Conservation (phyloP, 2,329 filamentous ascomycete species). For the Cladosporium sp. region DNA sequence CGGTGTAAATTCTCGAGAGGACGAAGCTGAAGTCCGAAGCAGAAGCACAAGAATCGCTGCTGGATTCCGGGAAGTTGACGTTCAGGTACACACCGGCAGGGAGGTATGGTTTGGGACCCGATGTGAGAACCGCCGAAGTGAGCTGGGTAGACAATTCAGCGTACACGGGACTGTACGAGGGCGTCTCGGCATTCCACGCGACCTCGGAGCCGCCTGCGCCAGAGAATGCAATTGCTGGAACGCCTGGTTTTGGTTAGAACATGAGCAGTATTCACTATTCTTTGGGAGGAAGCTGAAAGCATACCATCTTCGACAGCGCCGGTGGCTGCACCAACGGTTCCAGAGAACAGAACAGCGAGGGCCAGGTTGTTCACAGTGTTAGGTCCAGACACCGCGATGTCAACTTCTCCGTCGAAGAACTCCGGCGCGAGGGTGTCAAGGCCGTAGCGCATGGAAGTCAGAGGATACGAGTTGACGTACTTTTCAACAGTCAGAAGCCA, state of each 20-base stretch:
- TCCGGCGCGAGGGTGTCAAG: slow-evolving; percentile 53
- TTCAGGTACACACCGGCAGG: slow-evolving; percentile 60
- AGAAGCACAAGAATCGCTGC: slow-evolving; percentile 45
- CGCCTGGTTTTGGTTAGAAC: slow-evolving; percentile 29
- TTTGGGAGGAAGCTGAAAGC: too few relatives aligned
- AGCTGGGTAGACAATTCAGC: slow-evolving; percentile 58
- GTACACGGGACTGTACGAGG: slow-evolving; percentile 56
- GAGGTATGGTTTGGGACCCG: slow-evolving; percentile 58
- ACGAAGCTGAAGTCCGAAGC: slow-evolving; percentile 59
- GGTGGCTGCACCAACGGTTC: slow-evolving; percentile 62
- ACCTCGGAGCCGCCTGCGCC: slow-evolving; percentile 49
- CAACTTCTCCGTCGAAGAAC: slow-evolving; percentile 53
- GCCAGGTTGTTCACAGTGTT: slow-evolving; percentile 60
- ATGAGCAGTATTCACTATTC: too few relatives aligned
- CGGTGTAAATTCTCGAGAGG: slow-evolving; percentile 56
- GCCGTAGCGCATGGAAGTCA: slow-evolving; percentile 60
- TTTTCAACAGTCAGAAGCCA: slow-evolving; percentile 27
- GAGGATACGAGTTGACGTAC: slow-evolving; percentile 69
- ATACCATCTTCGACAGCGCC: slow-evolving; percentile 49
- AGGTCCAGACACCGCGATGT: slow-evolving; percentile 58
- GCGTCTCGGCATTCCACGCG: slow-evolving; percentile 50
- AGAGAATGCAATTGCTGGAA: slow-evolving; percentile 67
- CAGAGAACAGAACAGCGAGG: slow-evolving; percentile 55
- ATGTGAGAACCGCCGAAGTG: slow-evolving; percentile 49
- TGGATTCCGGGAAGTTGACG: slow-evolving; percentile 62